These are phyloP conservation scores for Puccinia horiana DNA, from an alignment of 1,284 basidiomycete species.

Conservation along the genomic window DNA sequence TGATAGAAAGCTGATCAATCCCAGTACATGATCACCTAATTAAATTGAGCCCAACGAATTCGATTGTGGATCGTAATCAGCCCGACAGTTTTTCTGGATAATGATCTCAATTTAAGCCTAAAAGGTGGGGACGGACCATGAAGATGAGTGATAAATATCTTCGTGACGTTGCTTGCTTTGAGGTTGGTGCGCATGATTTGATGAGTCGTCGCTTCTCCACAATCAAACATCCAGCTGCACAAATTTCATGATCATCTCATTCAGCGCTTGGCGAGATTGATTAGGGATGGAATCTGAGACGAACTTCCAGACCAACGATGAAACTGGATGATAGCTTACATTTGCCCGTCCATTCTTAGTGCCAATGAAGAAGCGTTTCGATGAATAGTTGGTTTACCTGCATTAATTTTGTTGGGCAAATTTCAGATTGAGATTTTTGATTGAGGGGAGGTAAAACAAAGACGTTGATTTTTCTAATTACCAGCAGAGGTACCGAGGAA, in stretches of 20 bases:
- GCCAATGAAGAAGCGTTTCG: slow-evolving; percentile 44
- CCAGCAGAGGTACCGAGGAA: slow-evolving; percentile 48
- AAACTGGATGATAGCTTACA: neutral
- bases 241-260: neutral
- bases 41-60: neutral
- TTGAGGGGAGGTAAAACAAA: neutral
- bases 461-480: neutral
- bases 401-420: neutral
- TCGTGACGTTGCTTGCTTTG: slow-evolving; percentile 43
- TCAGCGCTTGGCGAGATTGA: neutral
- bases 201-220: slow-evolving; percentile 49
- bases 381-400: slow-evolving; percentile 44
- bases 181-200: slow-evolving; percentile 46
- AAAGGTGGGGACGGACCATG: slow-evolving; percentile 25
- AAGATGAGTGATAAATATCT: slow-evolving; percentile 49
- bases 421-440: neutral
- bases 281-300: neutral
- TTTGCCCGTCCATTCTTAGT: slow-evolving; percentile 40
- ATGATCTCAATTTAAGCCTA: neutral
- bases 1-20: slow-evolving; percentile 47
- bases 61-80: neutral
- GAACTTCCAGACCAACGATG: neutral
- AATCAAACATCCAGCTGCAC: slow-evolving; percentile 46
- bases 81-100: neutral
- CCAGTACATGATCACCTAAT: slow-evolving; percentile 41